A percentile compares a stretch with the other conserved stretches of the same genome.
Evolutionary conservation across 768 basidiomycete species (phyloP).

Genomic region (Naganishia kalamii): DNA sequence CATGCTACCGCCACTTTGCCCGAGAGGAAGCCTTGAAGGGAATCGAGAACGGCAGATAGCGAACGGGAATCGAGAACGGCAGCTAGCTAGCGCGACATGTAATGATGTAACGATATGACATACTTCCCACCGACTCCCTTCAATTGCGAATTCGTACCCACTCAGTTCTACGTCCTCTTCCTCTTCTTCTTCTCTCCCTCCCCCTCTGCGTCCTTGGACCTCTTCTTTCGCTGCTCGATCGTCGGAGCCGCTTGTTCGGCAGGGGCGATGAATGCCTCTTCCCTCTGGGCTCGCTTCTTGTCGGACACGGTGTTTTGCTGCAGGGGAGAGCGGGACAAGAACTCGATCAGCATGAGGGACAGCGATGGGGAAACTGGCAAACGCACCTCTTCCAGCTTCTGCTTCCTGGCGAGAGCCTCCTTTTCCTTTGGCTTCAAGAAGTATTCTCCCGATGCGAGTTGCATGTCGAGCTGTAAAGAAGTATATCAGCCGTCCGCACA

Average conservation of each 20-base stretch:
- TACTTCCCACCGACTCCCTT: not conserved
- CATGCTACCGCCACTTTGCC: too few relatives aligned
- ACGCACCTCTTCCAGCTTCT: slow-evolving; percentile 68
- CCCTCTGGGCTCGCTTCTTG: slow-evolving; percentile 69
- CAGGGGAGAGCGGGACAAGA: not conserved
- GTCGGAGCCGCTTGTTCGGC: slow-evolving; percentile 66
- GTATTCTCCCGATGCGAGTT: slow-evolving; percentile 95
- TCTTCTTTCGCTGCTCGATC: slow-evolving; percentile 65
- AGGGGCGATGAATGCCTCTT: slow-evolving; percentile 82
- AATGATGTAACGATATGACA: too few relatives aligned
- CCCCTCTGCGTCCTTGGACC: slow-evolving; percentile 45
- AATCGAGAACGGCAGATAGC: too few relatives aligned
- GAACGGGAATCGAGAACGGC: too few relatives aligned
- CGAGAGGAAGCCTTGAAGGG: too few relatives aligned
- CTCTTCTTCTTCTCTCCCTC: slow-evolving; percentile 45
- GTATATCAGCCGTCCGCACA: not conserved
- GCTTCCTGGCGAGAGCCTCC: slow-evolving; percentile 63
- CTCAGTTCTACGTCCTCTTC: slow-evolving; percentile 20
- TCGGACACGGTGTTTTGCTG: slow-evolving; percentile 74
- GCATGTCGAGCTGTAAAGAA: slow-evolving; percentile 69
- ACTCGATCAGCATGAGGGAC: not conserved
- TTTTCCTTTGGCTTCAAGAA: slow-evolving; percentile 90
- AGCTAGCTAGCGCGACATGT: too few relatives aligned
- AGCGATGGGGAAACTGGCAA: slow-evolving; percentile 10
- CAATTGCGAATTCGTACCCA: not conserved